phyloP scores from a whole-genome alignment of 2,329 filamentous ascomycete genomes.

The Colletotrichum salicis region DNA sequence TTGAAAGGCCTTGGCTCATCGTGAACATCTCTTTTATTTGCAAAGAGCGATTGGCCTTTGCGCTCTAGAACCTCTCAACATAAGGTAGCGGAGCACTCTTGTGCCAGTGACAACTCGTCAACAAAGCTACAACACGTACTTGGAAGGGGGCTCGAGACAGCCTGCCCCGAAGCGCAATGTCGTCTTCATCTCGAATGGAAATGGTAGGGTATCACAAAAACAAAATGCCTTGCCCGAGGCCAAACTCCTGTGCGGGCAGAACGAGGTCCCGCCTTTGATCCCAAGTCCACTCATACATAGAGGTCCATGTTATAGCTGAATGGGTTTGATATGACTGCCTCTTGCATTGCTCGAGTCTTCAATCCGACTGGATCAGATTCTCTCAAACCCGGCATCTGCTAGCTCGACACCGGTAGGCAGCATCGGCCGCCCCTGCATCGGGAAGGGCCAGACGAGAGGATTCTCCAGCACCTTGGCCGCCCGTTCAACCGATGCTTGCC shows the following conservation, averaged over 20 bases:
- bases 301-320: background rate
- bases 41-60: background rate
- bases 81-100: background rate
- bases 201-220: slow-evolving; percentile 32
- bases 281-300: background rate
- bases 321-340: background rate
- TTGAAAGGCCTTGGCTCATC: background rate
- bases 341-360: background rate
- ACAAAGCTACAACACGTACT: background rate
- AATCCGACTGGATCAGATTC: slow-evolving; percentile 42
- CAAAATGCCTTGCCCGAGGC: slow-evolving; percentile 28
- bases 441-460: slow-evolving; percentile 70
- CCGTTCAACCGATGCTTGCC: slow-evolving; percentile 33
- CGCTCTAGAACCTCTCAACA: background rate
- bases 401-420: slow-evolving; percentile 58
- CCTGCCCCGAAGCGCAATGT: background rate
- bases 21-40: background rate
- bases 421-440: slow-evolving; percentile 68
- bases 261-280: background rate
- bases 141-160: background rate
- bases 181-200: slow-evolving; percentile 14
- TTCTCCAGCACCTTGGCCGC: slow-evolving; percentile 57
- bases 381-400: slow-evolving; percentile 62
- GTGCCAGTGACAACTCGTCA: background rate
- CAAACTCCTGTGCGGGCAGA: slow-evolving; percentile 22